phyloP scores from a whole-genome alignment of 495 filamentous ascomycete genomes.

The Delitschia confertaspora region DNA sequence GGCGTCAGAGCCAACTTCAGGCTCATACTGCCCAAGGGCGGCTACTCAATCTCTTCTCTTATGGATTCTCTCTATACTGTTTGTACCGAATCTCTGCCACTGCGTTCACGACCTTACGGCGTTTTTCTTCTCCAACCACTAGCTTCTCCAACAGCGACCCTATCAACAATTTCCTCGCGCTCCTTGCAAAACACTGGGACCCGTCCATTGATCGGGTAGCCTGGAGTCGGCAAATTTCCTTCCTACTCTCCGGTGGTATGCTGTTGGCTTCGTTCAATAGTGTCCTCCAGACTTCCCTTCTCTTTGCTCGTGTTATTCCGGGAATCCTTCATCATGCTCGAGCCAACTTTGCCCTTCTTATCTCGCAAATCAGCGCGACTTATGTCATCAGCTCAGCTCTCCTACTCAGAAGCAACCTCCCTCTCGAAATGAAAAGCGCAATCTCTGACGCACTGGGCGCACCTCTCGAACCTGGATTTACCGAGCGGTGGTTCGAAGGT shows the following conservation, averaged over 20 bases:
- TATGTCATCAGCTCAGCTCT: conserved; percentile 72
- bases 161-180: conserved; percentile 65
- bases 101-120: conserved; percentile 49
- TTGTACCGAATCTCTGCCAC: conserved; percentile 66
- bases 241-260: conserved; percentile 68
- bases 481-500: conserved; percentile 80
- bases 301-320: conserved; percentile 63
- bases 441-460: conserved; percentile 65
- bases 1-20: conserved; percentile 50
- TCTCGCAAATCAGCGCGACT: conserved; percentile 66
- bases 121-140: conserved; percentile 42
- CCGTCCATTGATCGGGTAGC: conserved; percentile 59
- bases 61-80: conserved; percentile 65
- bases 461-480: conserved; percentile 56
- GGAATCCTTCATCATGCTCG: conserved; percentile 50
- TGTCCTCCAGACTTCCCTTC: conserved; percentile 63
- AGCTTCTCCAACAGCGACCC: conserved; percentile 62
- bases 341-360: conserved; percentile 61
- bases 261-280: conserved; percentile 66
- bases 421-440: conserved; percentile 58
- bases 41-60: conserved; percentile 46
- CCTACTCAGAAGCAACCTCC: conserved; percentile 63
- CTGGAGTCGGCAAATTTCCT: conserved; percentile 70
- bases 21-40: conserved; percentile 54
- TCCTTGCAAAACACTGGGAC: conserved; percentile 63